phyloP scores from a whole-genome alignment of 768 basidiomycete species.

The Amanita brunnescens region DNA sequence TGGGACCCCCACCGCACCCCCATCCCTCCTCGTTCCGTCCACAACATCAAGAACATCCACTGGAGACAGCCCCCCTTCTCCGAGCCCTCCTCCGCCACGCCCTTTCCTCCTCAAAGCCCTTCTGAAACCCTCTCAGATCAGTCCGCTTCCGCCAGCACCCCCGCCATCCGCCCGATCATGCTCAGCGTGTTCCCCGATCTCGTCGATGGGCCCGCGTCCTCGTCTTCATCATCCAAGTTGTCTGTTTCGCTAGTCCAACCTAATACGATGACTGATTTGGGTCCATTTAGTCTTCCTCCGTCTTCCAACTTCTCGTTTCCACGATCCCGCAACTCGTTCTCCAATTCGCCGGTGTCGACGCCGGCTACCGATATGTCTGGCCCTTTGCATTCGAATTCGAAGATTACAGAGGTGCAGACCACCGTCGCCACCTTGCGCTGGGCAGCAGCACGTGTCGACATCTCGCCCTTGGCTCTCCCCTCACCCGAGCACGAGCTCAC shows the following conservation, averaged over 20 bases:
- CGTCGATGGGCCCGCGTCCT: neutral
- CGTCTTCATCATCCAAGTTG: conserved; percentile 10
- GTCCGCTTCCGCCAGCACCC: neutral
- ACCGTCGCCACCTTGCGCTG: conserved; percentile 77
- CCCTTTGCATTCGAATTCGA: conserved; percentile 19
- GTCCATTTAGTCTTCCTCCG: conserved; percentile 12
- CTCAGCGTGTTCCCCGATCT: neutral
- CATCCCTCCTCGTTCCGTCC: conserved; percentile 36
- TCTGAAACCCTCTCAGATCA: neutral
- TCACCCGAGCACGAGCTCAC: conserved; percentile 88
- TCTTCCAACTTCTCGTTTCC: conserved; percentile 20
- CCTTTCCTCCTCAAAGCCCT: neutral
- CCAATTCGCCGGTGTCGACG: conserved; percentile 15
- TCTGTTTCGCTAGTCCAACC: conserved; percentile 4
- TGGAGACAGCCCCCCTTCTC: conserved; percentile 18
- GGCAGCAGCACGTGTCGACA: conserved; percentile 76
- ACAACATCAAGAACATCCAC: conserved; percentile 8
- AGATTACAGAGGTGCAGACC: conserved; percentile 43
- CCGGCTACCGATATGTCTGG: conserved; percentile 14
- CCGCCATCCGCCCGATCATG: neutral
- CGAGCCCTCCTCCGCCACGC: conserved; percentile 15
- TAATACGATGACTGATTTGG: conserved; percentile 2
- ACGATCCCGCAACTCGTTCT: conserved; percentile 27
- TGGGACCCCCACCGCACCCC: conserved; percentile 77
- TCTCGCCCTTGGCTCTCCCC: conserved; percentile 81